Evolutionary conservation across 2,329 filamentous ascomycete genomes (phyloP).

Genomic region (Arthrobotrys iridis): DNA sequence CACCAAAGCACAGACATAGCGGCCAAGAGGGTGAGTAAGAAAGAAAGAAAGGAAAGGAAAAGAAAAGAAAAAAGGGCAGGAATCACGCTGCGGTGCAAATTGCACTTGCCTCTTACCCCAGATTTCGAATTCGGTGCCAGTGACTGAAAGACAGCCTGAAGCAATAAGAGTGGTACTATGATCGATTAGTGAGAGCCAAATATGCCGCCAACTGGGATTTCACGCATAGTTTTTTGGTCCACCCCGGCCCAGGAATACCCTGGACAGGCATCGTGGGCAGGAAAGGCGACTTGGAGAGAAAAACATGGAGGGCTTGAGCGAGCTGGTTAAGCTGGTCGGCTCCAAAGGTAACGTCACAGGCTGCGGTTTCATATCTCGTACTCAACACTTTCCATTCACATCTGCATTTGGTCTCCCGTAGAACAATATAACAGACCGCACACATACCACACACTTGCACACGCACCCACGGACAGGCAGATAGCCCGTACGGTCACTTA

Average conservation of each 20-base stretch:
- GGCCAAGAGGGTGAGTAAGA: too few relatives aligned
- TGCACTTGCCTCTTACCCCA: slow-evolving; percentile 41
- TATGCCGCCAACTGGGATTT: slow-evolving; percentile 16
- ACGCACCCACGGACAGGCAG: too few relatives aligned
- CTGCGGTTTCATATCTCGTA: slow-evolving; percentile 10
- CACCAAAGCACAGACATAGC: slow-evolving; percentile 5
- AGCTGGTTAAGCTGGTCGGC: background rate
- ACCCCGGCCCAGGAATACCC: slow-evolving; percentile 17
- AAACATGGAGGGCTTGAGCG: slow-evolving; percentile 21
- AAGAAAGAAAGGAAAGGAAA: too few relatives aligned
- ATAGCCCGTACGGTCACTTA: background rate
- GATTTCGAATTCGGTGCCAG: slow-evolving; percentile 37
- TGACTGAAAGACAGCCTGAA: slow-evolving; percentile 38
- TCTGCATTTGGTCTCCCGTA: too few relatives aligned
- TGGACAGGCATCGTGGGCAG: slow-evolving; percentile 6
- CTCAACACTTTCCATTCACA: slow-evolving; percentile 45
- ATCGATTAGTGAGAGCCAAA: slow-evolving; percentile 8
- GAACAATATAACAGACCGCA: too few relatives aligned
- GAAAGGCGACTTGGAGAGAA: background rate
- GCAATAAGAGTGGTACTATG: slow-evolving; percentile 36
- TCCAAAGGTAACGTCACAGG: slow-evolving; percentile 34
- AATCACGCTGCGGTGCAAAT: slow-evolving; percentile 1
- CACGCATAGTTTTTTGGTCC: slow-evolving; percentile 8
- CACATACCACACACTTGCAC: too few relatives aligned
- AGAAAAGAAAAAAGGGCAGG: slow-evolving; percentile 8